Evolutionary conservation across 306 rosid species (phyloP).

Genomic region (Fagus sylvatica): DNA sequence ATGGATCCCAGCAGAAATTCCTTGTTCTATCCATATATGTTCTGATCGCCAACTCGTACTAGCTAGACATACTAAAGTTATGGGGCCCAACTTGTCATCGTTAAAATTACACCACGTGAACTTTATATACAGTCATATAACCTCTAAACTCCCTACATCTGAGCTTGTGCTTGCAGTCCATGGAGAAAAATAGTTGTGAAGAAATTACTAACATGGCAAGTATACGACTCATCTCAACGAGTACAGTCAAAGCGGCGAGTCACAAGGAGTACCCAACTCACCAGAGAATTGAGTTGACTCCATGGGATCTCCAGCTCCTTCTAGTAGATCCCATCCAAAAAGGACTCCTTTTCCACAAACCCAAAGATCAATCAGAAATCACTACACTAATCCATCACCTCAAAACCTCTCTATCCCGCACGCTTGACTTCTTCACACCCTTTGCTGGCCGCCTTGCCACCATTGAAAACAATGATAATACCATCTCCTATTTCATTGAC

Average conservation of each 20-base stretch:
- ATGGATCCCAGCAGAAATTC: too few relatives aligned
- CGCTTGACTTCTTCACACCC: background rate
- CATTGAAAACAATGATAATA: background rate
- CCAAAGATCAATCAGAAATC: background rate
- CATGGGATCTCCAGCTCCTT: slow-evolving; percentile 9
- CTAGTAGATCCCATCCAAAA: background rate
- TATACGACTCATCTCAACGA: background rate
- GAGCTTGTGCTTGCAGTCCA: background rate
- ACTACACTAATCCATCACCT: background rate
- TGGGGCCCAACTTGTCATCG: too few relatives aligned
- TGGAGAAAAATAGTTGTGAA: background rate
- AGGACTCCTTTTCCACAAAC: background rate
- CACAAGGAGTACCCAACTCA: background rate
- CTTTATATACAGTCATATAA: too few relatives aligned
- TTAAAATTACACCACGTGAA: too few relatives aligned
- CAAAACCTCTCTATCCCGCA: background rate
- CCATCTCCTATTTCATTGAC: background rate
- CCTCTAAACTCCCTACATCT: too few relatives aligned
- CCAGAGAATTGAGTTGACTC: background rate
- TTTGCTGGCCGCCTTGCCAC: slow-evolving; percentile 10
- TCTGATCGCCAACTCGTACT: too few relatives aligned
- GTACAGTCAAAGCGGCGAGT: background rate
- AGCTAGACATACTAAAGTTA: too few relatives aligned
- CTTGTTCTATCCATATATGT: too few relatives aligned
- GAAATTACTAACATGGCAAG: background rate